These are phyloP conservation scores for Pestalotiopsis sp. DNA, from an alignment of 2,329 filamentous ascomycete species.

Conservation along the genomic window DNA sequence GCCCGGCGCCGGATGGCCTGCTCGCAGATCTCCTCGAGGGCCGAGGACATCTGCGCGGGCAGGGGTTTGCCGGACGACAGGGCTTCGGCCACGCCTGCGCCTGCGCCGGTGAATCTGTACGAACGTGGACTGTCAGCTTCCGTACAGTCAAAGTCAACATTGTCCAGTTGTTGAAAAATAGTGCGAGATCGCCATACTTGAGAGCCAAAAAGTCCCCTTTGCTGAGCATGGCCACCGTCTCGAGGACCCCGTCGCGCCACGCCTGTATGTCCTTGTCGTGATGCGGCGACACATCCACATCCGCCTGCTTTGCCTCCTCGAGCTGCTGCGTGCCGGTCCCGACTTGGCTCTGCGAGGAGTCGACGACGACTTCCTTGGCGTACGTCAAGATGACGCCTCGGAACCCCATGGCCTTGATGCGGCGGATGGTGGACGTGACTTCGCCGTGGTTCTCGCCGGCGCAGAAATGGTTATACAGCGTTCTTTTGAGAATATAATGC, in stretches of 20 bases:
- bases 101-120: background rate
- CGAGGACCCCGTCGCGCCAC: background rate
- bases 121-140: background rate
- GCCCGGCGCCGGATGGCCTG: background rate
- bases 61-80: background rate
- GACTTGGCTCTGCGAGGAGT: background rate
- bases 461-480: background rate
- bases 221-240: background rate
- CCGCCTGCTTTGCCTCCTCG: background rate
- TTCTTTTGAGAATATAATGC: background rate
- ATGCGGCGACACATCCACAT: background rate
- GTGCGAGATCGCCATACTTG: background rate
- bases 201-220: background rate
- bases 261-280: background rate
- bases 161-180: no score
- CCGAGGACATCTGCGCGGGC: background rate
- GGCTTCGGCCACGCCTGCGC: background rate
- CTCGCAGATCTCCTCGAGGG: background rate
- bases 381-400: background rate
- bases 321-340: background rate
- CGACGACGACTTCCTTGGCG: background rate
- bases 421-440: background rate
- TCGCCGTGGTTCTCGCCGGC: background rate
- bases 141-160: no score
- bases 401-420: background rate